phyloP scores from a whole-genome alignment of 164 flowering plant species.

The Hamamelis virginiana region DNA sequence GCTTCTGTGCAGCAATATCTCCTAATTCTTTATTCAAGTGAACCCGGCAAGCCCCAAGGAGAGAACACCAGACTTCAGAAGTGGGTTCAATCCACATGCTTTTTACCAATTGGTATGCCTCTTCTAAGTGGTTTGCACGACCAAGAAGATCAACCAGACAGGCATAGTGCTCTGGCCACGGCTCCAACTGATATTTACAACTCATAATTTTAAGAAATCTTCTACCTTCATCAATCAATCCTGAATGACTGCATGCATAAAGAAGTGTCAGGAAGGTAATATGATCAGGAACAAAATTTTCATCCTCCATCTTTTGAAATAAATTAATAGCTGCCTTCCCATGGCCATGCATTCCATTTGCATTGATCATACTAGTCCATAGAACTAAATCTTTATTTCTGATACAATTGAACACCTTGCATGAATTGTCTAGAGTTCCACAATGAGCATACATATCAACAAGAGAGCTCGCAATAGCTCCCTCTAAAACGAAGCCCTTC shows the following conservation, averaged over 20 bases:
- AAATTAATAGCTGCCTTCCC: constrained; percentile 59
- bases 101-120: constrained; percentile 59
- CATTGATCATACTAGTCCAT: constrained; percentile 82
- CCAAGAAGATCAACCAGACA: constrained; percentile 87
- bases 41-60: constrained; percentile 72
- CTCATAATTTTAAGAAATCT: constrained; percentile 48
- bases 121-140: constrained; percentile 64
- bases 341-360: constrained; percentile 79
- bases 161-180: constrained; percentile 88
- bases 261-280: constrained; percentile 71
- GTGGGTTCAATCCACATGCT: constrained; percentile 57
- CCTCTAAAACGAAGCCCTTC: constrained; percentile 47
- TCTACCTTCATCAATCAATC: constrained; percentile 60
- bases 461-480: constrained; percentile 52
- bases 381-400: constrained; percentile 37
- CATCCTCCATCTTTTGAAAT: constrained; percentile 48
- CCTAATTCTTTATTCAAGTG: constrained; percentile 61
- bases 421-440: constrained; percentile 51
- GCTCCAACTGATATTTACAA: constrained; percentile 54
- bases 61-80: constrained; percentile 75
- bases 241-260: constrained; percentile 85
- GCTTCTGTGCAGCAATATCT: constrained; percentile 62
- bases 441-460: constrained; percentile 83
- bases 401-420: constrained; percentile 38
- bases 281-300: constrained; percentile 63